Evolutionary conservation across 352 stramenopile genomes (phyloP).

Genomic region (Phytophthora capsici): DNA sequence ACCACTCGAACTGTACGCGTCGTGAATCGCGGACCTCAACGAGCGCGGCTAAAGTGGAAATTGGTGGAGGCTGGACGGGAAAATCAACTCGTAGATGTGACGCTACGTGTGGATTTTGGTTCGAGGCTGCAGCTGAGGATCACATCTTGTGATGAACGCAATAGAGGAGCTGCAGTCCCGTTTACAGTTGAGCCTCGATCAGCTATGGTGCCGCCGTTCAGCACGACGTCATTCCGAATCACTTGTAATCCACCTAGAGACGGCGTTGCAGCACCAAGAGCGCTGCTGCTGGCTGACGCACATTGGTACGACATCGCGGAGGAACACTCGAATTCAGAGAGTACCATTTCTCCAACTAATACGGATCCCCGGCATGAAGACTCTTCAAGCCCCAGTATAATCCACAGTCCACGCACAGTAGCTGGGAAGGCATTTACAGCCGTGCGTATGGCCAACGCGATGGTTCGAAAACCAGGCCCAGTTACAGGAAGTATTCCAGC

Average conservation of each 20-base stretch:
- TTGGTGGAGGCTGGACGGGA: conserved; percentile 55
- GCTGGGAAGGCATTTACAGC: conserved; percentile 77
- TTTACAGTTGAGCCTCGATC: conserved; percentile 52
- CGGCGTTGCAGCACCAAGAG: conserved; percentile 28
- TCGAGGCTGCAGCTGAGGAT: conserved; percentile 56
- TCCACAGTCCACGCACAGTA: conserved; percentile 11
- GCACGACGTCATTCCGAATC: conserved; percentile 50
- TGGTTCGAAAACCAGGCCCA: conserved; percentile 33
- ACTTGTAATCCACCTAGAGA: conserved; percentile 48
- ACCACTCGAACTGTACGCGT: conserved; percentile 64
- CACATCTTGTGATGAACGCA: conserved; percentile 36
- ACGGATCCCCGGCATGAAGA: conserved; percentile 24
- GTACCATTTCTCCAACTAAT: conserved; percentile 10
- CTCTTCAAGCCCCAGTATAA: not conserved
- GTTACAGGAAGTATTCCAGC: conserved; percentile 10
- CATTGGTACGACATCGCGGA: conserved; percentile 56
- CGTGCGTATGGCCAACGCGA: conserved; percentile 69
- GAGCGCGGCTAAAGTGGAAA: conserved; percentile 64
- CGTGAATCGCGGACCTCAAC: conserved; percentile 71
- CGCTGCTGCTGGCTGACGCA: conserved; percentile 68
- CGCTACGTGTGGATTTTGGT: conserved; percentile 61
- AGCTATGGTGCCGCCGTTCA: conserved; percentile 35
- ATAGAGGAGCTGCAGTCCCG: conserved; percentile 32
- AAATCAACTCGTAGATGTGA: conserved; percentile 61
- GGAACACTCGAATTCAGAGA: not conserved